A percentile compares a stretch with the other conserved stretches of the same genome.
phyloP scores from a whole-genome alignment of 176 grass and related monocot genomes.

The Carex scoparia region DNA sequence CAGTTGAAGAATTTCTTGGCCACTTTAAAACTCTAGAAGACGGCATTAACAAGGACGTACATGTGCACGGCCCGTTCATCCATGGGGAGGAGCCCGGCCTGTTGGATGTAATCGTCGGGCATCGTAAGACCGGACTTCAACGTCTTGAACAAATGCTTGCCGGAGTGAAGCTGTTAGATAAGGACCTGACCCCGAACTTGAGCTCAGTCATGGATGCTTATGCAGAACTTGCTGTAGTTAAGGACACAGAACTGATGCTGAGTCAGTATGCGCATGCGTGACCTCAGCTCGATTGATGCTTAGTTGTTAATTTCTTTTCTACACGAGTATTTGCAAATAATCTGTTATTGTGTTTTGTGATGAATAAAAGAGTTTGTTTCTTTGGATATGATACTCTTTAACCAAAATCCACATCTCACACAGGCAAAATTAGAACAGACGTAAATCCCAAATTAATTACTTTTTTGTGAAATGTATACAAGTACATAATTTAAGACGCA shows the following conservation, averaged over 20 bases:
- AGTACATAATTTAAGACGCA: too few species aligned
- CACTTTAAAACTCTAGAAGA: conserved; percentile 10
- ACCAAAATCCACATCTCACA: not conserved
- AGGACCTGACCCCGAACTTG: conserved; percentile 6
- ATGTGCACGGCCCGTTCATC: conserved; percentile 13
- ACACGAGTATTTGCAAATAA: not conserved
- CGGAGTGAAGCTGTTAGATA: not conserved
- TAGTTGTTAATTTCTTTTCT: not conserved
- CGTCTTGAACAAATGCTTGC: not conserved
- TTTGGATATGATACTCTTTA: not conserved
- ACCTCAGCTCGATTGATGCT: not conserved
- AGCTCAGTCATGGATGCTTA: conserved; percentile 14
- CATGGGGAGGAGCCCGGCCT: conserved; percentile 10
- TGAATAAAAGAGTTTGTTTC: not conserved
- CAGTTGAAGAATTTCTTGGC: conserved; percentile 9
- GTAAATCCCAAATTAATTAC: too few species aligned
- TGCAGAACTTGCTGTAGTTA: conserved; percentile 11
- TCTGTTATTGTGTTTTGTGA: not conserved
- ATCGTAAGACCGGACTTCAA: not conserved
- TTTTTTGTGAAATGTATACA: too few species aligned
- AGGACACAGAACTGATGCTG: conserved; percentile 12
- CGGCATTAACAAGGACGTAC: conserved; percentile 25
- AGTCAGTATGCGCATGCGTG: not conserved
- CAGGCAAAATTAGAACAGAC: too few species aligned
- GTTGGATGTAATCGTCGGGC: conserved; percentile 1